These are phyloP conservation scores for Verbascum thapsus DNA, from an alignment of 257 asterid species.

Conservation along the genomic window DNA sequence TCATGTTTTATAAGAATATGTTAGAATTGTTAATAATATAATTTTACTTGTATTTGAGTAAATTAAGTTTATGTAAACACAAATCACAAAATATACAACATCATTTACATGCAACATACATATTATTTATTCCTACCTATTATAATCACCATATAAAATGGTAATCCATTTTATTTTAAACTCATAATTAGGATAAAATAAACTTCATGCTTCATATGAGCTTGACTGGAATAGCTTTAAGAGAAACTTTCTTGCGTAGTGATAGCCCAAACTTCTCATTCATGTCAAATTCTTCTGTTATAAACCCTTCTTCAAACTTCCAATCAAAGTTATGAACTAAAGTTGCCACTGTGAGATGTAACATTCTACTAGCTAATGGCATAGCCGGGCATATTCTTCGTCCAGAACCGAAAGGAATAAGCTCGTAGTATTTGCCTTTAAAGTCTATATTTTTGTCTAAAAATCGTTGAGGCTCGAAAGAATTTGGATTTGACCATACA, in stretches of 20 bases:
- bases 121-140: too few species aligned
- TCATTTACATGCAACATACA: too few species aligned
- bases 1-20: too few species aligned
- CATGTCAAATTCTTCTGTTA: neutral
- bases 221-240: slow-evolving; percentile 23
- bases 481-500: slow-evolving; percentile 35
- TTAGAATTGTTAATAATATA: too few species aligned
- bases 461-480: slow-evolving; percentile 41
- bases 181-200: too few species aligned
- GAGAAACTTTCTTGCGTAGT: slow-evolving; percentile 9
- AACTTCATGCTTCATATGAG: neutral
- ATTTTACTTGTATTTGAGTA: too few species aligned
- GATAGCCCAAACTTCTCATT: slow-evolving; percentile 21
- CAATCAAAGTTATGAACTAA: slow-evolving; percentile 42
- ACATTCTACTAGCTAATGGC: slow-evolving; percentile 37
- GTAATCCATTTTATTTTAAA: too few species aligned
- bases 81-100: too few species aligned
- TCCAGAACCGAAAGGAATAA: slow-evolving; percentile 39
- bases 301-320: slow-evolving; percentile 1
- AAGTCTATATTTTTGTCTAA: slow-evolving; percentile 24
- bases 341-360: slow-evolving; percentile 37
- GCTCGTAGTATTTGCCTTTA: slow-evolving; percentile 42
- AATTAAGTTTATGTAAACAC: too few species aligned
- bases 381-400: slow-evolving; percentile 46
- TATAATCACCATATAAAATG: too few species aligned